These are phyloP conservation scores for Pleoardoris graminearum DNA, from an alignment of 2,329 filamentous ascomycete species.

Conservation along the genomic window DNA sequence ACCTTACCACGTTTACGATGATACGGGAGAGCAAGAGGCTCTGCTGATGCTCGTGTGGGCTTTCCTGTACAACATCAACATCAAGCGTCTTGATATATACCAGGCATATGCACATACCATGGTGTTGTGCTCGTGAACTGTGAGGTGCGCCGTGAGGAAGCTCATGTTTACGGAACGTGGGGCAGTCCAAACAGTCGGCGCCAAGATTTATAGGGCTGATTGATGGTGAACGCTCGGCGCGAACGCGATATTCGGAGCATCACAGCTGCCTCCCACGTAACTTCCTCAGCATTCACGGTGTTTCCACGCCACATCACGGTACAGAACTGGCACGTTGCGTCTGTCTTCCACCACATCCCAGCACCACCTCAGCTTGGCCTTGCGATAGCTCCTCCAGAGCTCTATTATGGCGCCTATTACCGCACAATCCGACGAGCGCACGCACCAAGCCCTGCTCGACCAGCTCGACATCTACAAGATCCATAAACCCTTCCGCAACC, in stretches of 20 bases:
- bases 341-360: not conserved
- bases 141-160: not conserved
- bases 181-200: conserved; percentile 33
- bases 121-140: conserved; percentile 9
- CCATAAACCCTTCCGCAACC: conserved; percentile 87
- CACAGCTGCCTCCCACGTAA: not conserved
- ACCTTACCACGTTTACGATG: conserved; percentile 91
- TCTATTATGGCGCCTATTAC: conserved; percentile 61
- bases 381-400: not conserved
- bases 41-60: conserved; percentile 96
- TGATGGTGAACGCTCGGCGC: not conserved
- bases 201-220: conserved; percentile 21
- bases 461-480: conserved; percentile 86
- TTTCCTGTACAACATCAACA: conserved; percentile 66
- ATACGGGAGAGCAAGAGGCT: conserved; percentile 90
- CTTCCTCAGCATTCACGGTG: not conserved
- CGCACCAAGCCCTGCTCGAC: conserved; percentile 83
- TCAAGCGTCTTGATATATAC: not conserved
- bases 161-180: conserved; percentile 22
- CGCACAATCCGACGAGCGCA: conserved; percentile 73
- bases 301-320: not conserved
- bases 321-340: not conserved
- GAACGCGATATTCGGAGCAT: not conserved
- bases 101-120: conserved; percentile 28
- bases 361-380: not conserved